phyloP scores from a whole-genome alignment of 1,284 basidiomycete species.

The Kwoniella shivajii region DNA sequence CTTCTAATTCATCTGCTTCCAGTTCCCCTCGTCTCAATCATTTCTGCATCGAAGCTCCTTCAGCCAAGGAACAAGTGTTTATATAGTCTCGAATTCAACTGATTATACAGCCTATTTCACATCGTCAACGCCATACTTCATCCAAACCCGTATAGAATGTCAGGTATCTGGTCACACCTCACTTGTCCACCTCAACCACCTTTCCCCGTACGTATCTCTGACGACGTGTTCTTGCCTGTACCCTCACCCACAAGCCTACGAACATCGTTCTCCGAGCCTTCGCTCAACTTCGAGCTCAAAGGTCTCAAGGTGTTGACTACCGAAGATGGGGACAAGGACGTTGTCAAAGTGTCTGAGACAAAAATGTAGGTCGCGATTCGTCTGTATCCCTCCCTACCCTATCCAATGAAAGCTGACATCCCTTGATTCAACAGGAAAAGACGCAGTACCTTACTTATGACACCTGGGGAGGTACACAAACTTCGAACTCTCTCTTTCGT shows the following conservation, averaged over 20 bases:
- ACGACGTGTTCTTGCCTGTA: constrained; percentile 13
- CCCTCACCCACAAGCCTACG: neutral
- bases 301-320: constrained; percentile 5
- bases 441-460: constrained; percentile 12
- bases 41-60: too few relatives aligned
- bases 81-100: too few relatives aligned
- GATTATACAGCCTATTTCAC: too few relatives aligned
- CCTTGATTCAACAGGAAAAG: neutral
- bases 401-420: neutral
- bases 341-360: constrained; percentile 7
- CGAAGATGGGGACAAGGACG: constrained; percentile 4
- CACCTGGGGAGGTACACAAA: constrained; percentile 9
- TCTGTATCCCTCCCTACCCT: too few relatives aligned
- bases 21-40: too few relatives aligned
- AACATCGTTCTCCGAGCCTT: constrained; percentile 8
- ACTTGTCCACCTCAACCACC: constrained; percentile 12
- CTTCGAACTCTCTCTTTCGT: constrained; percentile 1
- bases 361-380: constrained; percentile 6
- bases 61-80: too few relatives aligned
- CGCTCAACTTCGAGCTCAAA: constrained; percentile 10
- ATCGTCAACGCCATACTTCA: neutral
- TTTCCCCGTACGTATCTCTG: constrained; percentile 10
- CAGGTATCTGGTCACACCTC: constrained; percentile 11
- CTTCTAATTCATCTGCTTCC: too few relatives aligned
- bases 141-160: neutral